Evolutionary conservation across 2,329 filamentous ascomycete genomes (phyloP).

Genomic region (Ceratocystis huliohia): DNA sequence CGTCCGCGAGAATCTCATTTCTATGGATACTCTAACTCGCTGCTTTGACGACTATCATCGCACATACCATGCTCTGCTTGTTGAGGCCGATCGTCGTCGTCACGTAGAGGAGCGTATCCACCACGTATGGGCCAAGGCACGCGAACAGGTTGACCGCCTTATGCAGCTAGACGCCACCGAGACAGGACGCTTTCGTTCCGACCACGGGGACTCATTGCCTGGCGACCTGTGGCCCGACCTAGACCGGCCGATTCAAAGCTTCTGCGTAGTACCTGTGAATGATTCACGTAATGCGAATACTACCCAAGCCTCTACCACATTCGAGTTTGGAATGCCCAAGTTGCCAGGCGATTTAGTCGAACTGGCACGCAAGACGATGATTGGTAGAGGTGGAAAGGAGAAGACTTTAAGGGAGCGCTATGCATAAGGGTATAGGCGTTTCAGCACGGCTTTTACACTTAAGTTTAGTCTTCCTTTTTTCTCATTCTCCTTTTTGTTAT

Average conservation of each 20-base stretch:
- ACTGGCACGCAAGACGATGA: slow-evolving; percentile 9
- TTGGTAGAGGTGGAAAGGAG: not conserved
- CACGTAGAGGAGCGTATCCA: slow-evolving; percentile 61
- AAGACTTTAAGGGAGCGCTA: not conserved
- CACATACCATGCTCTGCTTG: slow-evolving; percentile 71
- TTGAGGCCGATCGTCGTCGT: slow-evolving; percentile 68
- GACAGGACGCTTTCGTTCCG: slow-evolving; percentile 64
- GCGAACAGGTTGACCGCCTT: slow-evolving; percentile 61
- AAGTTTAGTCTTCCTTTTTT: not conserved
- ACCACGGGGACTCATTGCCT: slow-evolving; percentile 77
- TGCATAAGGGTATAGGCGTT: not conserved
- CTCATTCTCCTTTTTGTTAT: not conserved
- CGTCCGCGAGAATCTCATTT: slow-evolving; percentile 55
- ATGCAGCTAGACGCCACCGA: slow-evolving; percentile 59
- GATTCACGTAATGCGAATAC: slow-evolving; percentile 23
- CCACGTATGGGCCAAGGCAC: slow-evolving; percentile 62
- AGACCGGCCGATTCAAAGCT: slow-evolving; percentile 43
- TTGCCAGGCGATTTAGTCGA: slow-evolving; percentile 14
- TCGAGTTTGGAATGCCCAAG: slow-evolving; percentile 15
- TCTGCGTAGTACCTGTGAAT: slow-evolving; percentile 35
- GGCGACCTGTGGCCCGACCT: slow-evolving; percentile 78
- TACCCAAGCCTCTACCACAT: not conserved
- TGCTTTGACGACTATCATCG: slow-evolving; percentile 80
- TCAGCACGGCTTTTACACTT: not conserved
- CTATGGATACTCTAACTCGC: slow-evolving; percentile 63